Evolutionary conservation across 805 yeast genomes (phyloP), one percentile per base, ranked within the genome.

Genomic region (Clavispora fructus): DNA sequence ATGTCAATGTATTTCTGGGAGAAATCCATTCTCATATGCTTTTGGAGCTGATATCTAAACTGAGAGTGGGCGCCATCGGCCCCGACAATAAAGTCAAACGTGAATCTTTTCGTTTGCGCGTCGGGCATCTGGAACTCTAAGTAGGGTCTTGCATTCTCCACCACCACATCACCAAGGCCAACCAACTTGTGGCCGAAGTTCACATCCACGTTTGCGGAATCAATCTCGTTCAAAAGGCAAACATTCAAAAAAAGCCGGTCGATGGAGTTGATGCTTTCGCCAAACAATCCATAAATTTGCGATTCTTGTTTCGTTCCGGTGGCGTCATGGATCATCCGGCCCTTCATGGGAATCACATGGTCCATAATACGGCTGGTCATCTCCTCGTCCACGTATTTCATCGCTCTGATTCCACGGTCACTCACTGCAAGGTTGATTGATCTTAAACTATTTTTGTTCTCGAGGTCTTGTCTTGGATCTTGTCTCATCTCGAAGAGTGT

Each of bases 351-450:
- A 25, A 87, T 84, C 23, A 87, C 77, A 37, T 78, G 77, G 29
- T 70, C 65, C 50, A 85, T 58, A 2, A 89, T 74, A 25, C 81
- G 59, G 0, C 68, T 63, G 11, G 85, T 80, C 71, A 89, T 71
- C 12, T 68, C 74, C 0, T 66, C 61, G 59, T 85, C 90, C 11
- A 90, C 82, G 42, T 71, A 74, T 46, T 73, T 66, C 59, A 91
- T 64, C 0, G 96, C 85, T 26, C 74, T 67, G 45, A 89, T 82
- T 1, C 97, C 97, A 42, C 97, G 74, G 44, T 81, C 83, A 41
- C 92, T 82, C n/a, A 91, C 85, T 0, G 97, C 97, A 51, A 91
- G 70, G 59, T 91, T 91, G 59, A 91, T 90, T 7, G 95, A 87
- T 48, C 87, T 64, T 30, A 82, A 61, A 52, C 73, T 71, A 41